Base-by-base conservation (phyloP, 805 yeast genomes). In the Starmerella scarabaei region DNA sequence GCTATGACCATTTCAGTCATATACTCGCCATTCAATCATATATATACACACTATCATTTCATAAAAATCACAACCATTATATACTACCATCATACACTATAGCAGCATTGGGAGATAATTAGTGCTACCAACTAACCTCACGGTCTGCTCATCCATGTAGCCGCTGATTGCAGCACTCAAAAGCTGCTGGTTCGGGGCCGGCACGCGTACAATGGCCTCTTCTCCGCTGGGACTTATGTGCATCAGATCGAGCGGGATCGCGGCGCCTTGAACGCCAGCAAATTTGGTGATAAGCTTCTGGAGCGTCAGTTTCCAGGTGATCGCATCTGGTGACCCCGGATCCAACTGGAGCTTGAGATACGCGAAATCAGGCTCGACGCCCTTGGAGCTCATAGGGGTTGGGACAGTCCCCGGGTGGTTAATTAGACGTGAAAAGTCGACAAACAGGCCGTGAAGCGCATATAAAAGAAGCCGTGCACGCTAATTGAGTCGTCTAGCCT, bases 221-320 rank as follows among this genome's bases (percentile, higher is more conserved):
- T 29, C 40, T 4, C 18, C 12, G 9, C 18, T 23, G 12, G 27
- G 21, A 4, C 36, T 17, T 5, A 44, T 26, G 18, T 29, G 14
- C 31, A 59, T 31, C 14, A 60, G 42, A 33, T 59, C 63, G 2
- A 53, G 36, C 1, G 56, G 57, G 3, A 56, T 44, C 24, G 58
- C 53, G 6, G 51, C 38, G 8, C 61, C 62, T n/a, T 46, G 42
- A 6, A 51, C 24, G 2, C 64, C 64, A 6, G 51, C 49, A 35
- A 49, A 53, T 33, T 44, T 37, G 8, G 40, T 16, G 26, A 60
- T 27, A 15, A 56, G 48, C 3, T 43, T 31, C 15, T 40, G 30
- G 11, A 57, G 42, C 17, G 51, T 30, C 23, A 58, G 40, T 35
- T 48, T 45, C 63, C 63, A 59, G 3, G 60, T 50, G 20, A 59